Evolutionary conservation across 768 basidiomycete species (phyloP), one percentile per base, ranked within the genome.

Genomic region (Podaxis sp.): DNA sequence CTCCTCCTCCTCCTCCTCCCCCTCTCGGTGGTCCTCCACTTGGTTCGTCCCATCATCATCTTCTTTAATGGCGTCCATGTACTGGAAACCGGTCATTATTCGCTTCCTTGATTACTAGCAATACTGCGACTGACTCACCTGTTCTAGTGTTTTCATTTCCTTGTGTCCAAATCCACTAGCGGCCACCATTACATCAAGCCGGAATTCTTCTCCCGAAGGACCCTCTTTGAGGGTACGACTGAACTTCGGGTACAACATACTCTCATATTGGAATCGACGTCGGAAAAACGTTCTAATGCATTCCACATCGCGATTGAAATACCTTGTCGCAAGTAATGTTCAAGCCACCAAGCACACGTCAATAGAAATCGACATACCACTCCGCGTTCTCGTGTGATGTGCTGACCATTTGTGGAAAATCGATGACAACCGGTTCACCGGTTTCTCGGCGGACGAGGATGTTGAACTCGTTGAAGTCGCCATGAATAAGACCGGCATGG

Each of bases 391-490:
- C 86, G 67, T 99, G 97, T 52, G 95, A 91, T 28, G 93, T 96
- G 80, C 91, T 94, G 75, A 99, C 94, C 96, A 99, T 98, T 78
- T 99, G 97, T 7, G 97, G 97, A 73, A 99, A 99, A 78, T 99
- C 97, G 69, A 99, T 99, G 48, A 99, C 87, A 57, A 98, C 76
- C 6, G 96, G 92, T 68, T 93, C 87, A 11, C 83, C 82, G 22
- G 75, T 73, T 58, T 88, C 88, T 51, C 91, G 85, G 40, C 85
- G 84, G 68, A 99, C 95, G 65, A 99, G 87, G 67, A 99, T 95
- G 74, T 99, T 99, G 80, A 99, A 99, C 72, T 99, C 97, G 77
- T 99, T 99, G 77, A 92, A 99, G 68, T 99, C 97, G 46, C 97
- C 96, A 70, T 99, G 97, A 56, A 99, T 99, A n/a, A 99, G 84